Evolutionary conservation across 805 yeast species (phyloP).

Genomic region (Starmerella kuoi): DNA sequence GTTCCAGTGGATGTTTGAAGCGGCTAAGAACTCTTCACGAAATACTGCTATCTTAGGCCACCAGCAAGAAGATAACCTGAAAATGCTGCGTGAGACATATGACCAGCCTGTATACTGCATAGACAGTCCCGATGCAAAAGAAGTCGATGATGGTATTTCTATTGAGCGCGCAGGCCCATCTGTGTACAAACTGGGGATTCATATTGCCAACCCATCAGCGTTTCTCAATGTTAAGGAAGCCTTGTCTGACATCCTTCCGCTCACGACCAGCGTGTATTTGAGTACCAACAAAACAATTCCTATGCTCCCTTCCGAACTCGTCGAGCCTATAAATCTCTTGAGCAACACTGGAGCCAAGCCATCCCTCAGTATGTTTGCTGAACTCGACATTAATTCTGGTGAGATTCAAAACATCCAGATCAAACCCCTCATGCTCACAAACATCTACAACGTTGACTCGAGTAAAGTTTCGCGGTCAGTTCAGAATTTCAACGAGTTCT

Average conservation of each 20-base stretch:
- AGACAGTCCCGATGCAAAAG: constrained; percentile 68
- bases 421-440: constrained; percentile 2
- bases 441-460: background rate
- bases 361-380: constrained; percentile 11
- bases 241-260: constrained; percentile 26
- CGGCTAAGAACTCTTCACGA: background rate
- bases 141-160: constrained; percentile 88
- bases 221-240: constrained; percentile 33
- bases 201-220: constrained; percentile 81
- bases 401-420: constrained; percentile 2
- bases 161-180: background rate
- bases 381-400: constrained; percentile 3
- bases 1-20: constrained; percentile 8
- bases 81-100: constrained; percentile 5
- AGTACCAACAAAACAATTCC: background rate
- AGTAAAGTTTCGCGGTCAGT: background rate
- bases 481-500: constrained; percentile 24
- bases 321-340: constrained; percentile 3
- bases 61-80: constrained; percentile 4
- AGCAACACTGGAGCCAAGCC: constrained; percentile 1
- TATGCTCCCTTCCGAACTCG: constrained; percentile 10
- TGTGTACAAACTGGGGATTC: constrained; percentile 40
- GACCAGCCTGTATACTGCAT: constrained; percentile 51
- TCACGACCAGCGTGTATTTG: constrained; percentile 8
- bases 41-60: background rate